Evolutionary conservation across 805 yeast species (phyloP), one percentile per base, ranked within the genome.

Genomic region (Lachancea mirantina): DNA sequence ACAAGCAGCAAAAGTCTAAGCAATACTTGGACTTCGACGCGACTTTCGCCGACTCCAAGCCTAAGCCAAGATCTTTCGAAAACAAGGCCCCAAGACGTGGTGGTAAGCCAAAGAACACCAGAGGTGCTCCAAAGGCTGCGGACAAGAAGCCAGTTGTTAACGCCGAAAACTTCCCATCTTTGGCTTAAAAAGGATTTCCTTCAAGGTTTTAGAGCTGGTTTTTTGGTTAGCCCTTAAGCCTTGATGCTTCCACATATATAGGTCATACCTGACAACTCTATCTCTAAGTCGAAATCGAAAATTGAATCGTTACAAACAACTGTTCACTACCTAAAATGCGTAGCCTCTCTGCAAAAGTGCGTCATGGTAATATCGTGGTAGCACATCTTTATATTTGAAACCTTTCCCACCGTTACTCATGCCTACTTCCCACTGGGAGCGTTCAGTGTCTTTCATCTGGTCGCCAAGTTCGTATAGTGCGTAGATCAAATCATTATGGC

Each of bases 1-100:
- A 70, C 57, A 87, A 85, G 75, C 70, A 78, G 45, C 72, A 68
- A 62, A 88, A 88, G 77, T 81, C 81, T 64, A 85, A 85, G 80
- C 72, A 67, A 55, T 65, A 69, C 59, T 69, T 87, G 57, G 89
- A 84, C 46, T 68, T 84, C 50, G 77, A 76, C 50, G 82, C 88
- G 41, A 64, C 72, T 42, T 81, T 80, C 59, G 68, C 80, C 49
- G 87, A 78, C 52, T 68, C 70, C 44, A 55, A 55, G 48, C 67
- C 68, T 42, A 59, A 55, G 39, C 57, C 50, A 46, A 48, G 48
- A 50, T 40, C 47, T 44, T 34, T 43, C 52, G 48, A 50, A 44
- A 47, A 46, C 45, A 43, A 43, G 38, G 50, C 46, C 38, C 43
- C 50, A 35, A 50, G 49, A 36, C 51, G 52, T 35, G 50, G 49